Conservation (phyloP, 805 yeast genomes). For the Kodamaea leandrae region DNA sequence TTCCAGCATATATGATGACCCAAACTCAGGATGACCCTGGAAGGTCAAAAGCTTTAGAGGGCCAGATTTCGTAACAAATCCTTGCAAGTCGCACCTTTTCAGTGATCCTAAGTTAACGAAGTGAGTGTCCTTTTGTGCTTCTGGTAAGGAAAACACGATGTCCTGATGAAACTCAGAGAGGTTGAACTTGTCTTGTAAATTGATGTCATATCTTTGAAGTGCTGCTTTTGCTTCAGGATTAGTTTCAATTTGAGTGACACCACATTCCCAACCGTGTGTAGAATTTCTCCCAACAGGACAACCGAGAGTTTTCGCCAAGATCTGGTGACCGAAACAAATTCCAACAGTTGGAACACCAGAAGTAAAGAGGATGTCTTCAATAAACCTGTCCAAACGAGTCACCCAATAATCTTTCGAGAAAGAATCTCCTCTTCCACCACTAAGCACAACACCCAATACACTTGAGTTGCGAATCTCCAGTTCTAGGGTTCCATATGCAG, state of each 20-base stretch:
- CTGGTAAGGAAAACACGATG: conserved; percentile 37
- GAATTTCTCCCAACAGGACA: conserved; percentile 52
- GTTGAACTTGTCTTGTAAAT: conserved; percentile 46
- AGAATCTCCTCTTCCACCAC: conserved; percentile 53
- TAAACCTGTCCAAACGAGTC: conserved; percentile 33
- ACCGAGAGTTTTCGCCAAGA: conserved; percentile 65
- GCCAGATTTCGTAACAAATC: conserved; percentile 48
- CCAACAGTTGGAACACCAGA: conserved; percentile 54
- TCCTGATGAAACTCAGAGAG: conserved; percentile 40
- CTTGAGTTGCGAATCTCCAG: conserved; percentile 23
- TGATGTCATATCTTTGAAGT: not conserved
- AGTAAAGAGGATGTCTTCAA: conserved; percentile 18
- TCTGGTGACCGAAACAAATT: conserved; percentile 87
- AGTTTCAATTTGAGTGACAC: conserved; percentile 50
- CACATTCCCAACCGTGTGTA: conserved; percentile 70
- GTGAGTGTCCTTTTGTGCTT: conserved; percentile 28
- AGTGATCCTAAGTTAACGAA: conserved; percentile 50
- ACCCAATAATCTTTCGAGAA: conserved; percentile 37
- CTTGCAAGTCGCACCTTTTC: conserved; percentile 60
- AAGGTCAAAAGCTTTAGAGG: conserved; percentile 56
- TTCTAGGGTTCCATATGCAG: conserved; percentile 18
- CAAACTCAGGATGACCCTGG: conserved; percentile 91
- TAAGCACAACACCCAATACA: conserved; percentile 45
- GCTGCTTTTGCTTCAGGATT: conserved; percentile 30
- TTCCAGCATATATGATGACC: conserved; percentile 29